A percentile compares a stretch with the other conserved stretches of the same genome.
Evolutionary conservation across 495 filamentous ascomycete genomes (phyloP).

Genomic region (Thermothielavioides terrestris): DNA sequence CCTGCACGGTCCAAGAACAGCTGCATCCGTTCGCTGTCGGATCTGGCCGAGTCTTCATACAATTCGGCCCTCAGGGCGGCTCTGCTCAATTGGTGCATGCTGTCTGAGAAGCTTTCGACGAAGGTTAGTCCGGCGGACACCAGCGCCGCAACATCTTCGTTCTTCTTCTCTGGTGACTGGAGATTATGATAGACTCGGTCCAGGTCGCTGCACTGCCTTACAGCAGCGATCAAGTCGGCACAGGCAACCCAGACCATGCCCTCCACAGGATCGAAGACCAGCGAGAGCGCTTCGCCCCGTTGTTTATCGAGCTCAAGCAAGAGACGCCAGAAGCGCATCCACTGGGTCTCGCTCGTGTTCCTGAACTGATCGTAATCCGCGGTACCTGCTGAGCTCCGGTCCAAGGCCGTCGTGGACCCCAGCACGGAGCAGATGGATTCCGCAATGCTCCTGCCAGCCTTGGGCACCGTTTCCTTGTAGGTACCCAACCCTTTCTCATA

Average conservation of each 20-base stretch:
- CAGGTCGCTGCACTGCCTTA: constrained; percentile 68
- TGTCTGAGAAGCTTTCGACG: constrained; percentile 50
- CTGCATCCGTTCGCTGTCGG: constrained; percentile 60
- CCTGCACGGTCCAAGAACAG: constrained; percentile 62
- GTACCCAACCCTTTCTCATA: constrained; percentile 56
- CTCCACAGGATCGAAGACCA: constrained; percentile 60
- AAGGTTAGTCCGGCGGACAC: constrained; percentile 55
- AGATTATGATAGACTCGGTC: constrained; percentile 62
- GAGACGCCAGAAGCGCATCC: constrained; percentile 81
- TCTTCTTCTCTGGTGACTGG: constrained; percentile 22
- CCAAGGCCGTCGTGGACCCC: constrained; percentile 52
- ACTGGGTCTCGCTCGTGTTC: constrained; percentile 66
- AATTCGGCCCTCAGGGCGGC: constrained; percentile 57
- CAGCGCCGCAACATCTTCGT: constrained; percentile 35
- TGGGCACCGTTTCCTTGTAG: constrained; percentile 28
- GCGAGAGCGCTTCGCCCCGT: constrained; percentile 65
- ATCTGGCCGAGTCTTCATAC: constrained; percentile 56
- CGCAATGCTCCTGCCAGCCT: constrained; percentile 44
- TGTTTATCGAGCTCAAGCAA: constrained; percentile 78
- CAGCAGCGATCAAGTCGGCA: constrained; percentile 65
- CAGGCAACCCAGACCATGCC: constrained; percentile 76
- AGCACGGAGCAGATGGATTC: constrained; percentile 66
- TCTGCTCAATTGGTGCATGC: constrained; percentile 51
- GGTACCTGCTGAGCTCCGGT: constrained; percentile 50
- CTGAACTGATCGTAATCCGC: constrained; percentile 67